Percentiles rank a stretch among this genome's conserved stretches.
These are phyloP conservation scores for Murraya paniculata DNA, from an alignment of 345 rosid genomes.

Conservation along the genomic window DNA sequence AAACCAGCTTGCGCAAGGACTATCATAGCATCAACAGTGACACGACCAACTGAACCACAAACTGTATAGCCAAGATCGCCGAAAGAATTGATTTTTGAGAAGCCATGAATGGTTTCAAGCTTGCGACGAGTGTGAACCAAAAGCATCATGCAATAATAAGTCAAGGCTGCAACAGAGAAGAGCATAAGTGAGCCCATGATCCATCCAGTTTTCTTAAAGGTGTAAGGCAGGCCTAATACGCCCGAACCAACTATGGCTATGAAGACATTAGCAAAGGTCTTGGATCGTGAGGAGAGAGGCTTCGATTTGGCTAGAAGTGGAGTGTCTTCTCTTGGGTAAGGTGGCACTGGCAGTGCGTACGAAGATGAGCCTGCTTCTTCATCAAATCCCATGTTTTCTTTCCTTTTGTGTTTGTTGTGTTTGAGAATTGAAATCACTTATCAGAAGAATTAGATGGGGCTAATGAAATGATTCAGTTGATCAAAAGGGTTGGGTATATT, in stretches of 20 bases:
- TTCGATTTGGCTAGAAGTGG: slow-evolving; percentile 31
- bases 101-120: slow-evolving; percentile 48
- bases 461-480: neutral
- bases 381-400: slow-evolving; percentile 20
- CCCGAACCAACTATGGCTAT: slow-evolving; percentile 78
- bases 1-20: slow-evolving; percentile 73
- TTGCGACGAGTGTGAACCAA: slow-evolving; percentile 62
- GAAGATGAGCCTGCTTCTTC: slow-evolving; percentile 42
- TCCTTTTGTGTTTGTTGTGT: neutral
- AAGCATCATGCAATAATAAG: slow-evolving; percentile 74
- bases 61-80: slow-evolving; percentile 65
- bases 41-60: slow-evolving; percentile 51
- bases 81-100: slow-evolving; percentile 56
- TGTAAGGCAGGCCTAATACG: slow-evolving; percentile 69
- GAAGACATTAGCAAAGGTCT: slow-evolving; percentile 72
- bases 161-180: slow-evolving; percentile 52
- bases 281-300: slow-evolving; percentile 48
- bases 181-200: slow-evolving; percentile 55
- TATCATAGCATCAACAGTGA: slow-evolving; percentile 57
- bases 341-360: slow-evolving; percentile 22
- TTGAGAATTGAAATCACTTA: neutral
- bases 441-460: neutral
- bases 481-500: neutral
- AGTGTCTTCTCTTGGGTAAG: slow-evolving; percentile 40
- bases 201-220: slow-evolving; percentile 80